A percentile compares a stretch with the other conserved stretches of the same genome.
Conservation (phyloP, 1,284 basidiomycete species). For the Trichosporon ovoides region DNA sequence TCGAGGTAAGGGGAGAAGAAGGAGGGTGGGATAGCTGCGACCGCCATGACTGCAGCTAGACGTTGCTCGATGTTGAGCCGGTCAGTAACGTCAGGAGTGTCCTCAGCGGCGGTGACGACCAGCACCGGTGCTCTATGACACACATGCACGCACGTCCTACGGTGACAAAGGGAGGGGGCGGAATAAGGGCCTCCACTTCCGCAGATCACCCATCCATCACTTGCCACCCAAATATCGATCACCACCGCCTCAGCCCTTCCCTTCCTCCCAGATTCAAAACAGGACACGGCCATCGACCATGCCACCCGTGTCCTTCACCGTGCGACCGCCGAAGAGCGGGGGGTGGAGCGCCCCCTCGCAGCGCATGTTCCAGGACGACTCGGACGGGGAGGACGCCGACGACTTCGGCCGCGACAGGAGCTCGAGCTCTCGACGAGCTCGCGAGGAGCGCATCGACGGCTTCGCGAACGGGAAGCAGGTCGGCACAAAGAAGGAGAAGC, state of each 20-base stretch:
- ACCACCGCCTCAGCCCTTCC: no score
- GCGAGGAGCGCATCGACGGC: conserved; percentile 65
- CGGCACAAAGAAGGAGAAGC: conserved; percentile 62
- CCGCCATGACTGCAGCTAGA: conserved; percentile 25
- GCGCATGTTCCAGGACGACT: conserved; percentile 34
- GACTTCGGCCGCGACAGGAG: not conserved
- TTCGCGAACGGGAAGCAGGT: conserved; percentile 50
- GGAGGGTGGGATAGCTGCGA: conserved; percentile 60
- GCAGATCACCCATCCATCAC: not conserved
- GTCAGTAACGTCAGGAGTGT: not conserved
- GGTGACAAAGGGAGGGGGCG: not conserved
- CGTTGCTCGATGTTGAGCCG: not conserved
- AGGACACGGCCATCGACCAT: conserved; percentile 23
- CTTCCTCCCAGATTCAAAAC: no score
- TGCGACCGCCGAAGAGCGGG: conserved; percentile 34
- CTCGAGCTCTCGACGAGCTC: not conserved
- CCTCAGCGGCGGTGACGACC: not conserved
- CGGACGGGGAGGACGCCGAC: conserved; percentile 40
- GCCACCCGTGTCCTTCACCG: conserved; percentile 46
- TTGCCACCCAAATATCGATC: conserved; percentile 3
- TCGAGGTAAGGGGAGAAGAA: conserved; percentile 77
- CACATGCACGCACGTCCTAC: no score
- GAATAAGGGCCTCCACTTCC: not conserved
- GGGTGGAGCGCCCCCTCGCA: conserved; percentile 33
- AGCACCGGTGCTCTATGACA: not conserved